A percentile compares a stretch with the other conserved stretches of the same genome.
Evolutionary conservation across 257 asterid genomes (phyloP).

Genomic region (Ophiorrhiza pumila): DNA sequence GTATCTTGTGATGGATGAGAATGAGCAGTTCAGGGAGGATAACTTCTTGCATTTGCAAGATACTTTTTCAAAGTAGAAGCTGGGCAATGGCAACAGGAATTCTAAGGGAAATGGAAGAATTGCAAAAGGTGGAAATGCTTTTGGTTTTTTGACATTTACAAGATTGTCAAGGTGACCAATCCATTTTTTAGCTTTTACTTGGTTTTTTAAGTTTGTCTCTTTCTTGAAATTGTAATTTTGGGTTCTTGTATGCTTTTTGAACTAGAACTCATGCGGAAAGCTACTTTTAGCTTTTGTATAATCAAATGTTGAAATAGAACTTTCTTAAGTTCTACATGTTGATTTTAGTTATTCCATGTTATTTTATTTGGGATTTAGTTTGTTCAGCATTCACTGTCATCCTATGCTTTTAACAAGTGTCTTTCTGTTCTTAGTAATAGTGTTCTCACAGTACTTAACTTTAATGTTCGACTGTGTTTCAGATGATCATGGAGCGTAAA

Average conservation of each 20-base stretch:
- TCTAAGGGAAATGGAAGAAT: conserved; percentile 63
- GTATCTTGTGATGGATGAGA: conserved; percentile 94
- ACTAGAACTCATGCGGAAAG: not conserved
- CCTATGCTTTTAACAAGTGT: not conserved
- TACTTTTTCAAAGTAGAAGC: conserved; percentile 56
- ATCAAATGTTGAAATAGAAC: too few species aligned
- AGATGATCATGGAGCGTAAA: conserved; percentile 98
- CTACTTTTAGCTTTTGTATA: not conserved
- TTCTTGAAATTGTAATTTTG: conserved; percentile 9
- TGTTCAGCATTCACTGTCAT: not conserved
- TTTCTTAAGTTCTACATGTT: not conserved
- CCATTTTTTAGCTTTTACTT: conserved; percentile 8
- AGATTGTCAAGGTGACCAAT: conserved; percentile 78
- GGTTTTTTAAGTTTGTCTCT: not conserved
- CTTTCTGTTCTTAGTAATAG: not conserved
- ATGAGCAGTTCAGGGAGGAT: conserved; percentile 88
- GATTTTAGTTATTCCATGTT: not conserved
- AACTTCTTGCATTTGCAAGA: conserved; percentile 83
- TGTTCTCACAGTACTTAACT: not conserved
- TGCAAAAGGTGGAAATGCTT: conserved; percentile 62
- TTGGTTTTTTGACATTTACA: conserved; percentile 83
- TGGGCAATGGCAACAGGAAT: conserved; percentile 50
- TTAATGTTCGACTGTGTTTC: conserved; percentile 28
- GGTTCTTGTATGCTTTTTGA: not conserved
- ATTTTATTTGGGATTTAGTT: not conserved